These are phyloP conservation scores for Pelargonium myrrhifolium DNA, from an alignment of 441 rosid species.

Conservation along the genomic window DNA sequence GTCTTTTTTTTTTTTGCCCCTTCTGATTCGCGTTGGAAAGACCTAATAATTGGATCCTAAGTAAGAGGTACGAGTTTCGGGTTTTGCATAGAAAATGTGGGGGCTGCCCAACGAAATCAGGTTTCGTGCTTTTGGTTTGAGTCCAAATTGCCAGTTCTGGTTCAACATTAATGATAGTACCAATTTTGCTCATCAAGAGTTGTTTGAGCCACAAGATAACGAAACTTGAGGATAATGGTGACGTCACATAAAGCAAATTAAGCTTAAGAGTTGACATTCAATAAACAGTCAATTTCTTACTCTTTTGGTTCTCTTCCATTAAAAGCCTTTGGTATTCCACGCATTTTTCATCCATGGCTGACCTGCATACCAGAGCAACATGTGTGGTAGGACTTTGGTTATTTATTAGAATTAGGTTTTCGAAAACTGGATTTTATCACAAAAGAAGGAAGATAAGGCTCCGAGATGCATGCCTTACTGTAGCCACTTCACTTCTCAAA, in stretches of 20 bases:
- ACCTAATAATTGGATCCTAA: too few species aligned
- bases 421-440: not conserved
- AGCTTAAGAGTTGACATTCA: slow-evolving; percentile 7
- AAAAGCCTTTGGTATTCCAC: slow-evolving; percentile 51
- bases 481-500: slow-evolving; percentile 30
- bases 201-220: not conserved
- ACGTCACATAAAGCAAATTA: not conserved
- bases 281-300: slow-evolving; percentile 36
- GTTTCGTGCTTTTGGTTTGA: too few species aligned
- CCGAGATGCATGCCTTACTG: slow-evolving; percentile 39
- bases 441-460: not conserved
- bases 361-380: slow-evolving; percentile 33
- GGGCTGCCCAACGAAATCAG: too few species aligned
- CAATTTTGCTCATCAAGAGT: not conserved
- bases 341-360: slow-evolving; percentile 39
- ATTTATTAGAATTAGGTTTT: not conserved
- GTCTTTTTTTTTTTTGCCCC: too few species aligned
- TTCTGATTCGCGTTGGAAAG: too few species aligned
- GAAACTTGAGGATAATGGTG: slow-evolving; percentile 10
- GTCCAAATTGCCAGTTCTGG: too few species aligned
- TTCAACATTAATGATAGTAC: not conserved
- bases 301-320: slow-evolving; percentile 61
- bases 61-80: too few species aligned
- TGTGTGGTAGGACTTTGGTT: not conserved
- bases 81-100: too few species aligned